These are phyloP conservation scores for Papilionanthe hybrid DNA, from an alignment of 116 monocot species.

Conservation along the genomic window DNA sequence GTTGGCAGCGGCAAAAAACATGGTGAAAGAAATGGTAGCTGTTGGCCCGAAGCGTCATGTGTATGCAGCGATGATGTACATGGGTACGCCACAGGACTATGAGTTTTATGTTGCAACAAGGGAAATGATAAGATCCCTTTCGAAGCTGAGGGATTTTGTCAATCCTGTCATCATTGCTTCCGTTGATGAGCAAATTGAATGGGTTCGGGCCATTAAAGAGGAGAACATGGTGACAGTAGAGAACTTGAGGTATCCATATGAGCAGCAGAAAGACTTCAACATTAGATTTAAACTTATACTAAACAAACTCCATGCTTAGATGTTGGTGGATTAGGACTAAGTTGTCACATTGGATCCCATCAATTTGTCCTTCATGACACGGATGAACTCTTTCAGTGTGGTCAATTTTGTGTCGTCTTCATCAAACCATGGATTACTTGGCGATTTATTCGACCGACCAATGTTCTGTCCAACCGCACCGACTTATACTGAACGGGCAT, in stretches of 20 bases:
- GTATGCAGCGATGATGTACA: conserved; percentile 69
- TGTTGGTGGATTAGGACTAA: conserved; percentile 66
- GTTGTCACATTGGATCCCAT: conserved; percentile 81
- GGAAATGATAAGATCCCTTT: conserved; percentile 55
- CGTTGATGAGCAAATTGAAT: conserved; percentile 38
- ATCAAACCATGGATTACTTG: conserved; percentile 94
- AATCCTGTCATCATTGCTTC: conserved; percentile 65
- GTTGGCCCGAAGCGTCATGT: conserved; percentile 22
- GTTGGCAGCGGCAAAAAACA: not conserved
- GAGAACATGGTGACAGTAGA: conserved; percentile 75
- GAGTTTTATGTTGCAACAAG: conserved; percentile 66
- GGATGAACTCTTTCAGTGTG: conserved; percentile 85
- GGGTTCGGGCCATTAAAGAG: conserved; percentile 41
- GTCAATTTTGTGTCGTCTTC: conserved; percentile 84
- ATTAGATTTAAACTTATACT: conserved; percentile 68
- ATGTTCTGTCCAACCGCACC: conserved; percentile 87
- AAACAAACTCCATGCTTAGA: conserved; percentile 91
- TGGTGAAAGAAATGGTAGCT: not conserved
- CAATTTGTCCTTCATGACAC: conserved; percentile 73
- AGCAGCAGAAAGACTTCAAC: conserved; percentile 62
- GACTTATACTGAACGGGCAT: conserved; percentile 61
- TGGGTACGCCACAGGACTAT: conserved; percentile 69
- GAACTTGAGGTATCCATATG: conserved; percentile 76
- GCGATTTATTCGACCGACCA: conserved; percentile 78
- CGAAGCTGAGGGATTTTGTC: conserved; percentile 33